Evolutionary conservation across 116 monocot species (phyloP), one percentile per base, ranked within the genome.

Genomic region (Phalaenopsis hybrid): DNA sequence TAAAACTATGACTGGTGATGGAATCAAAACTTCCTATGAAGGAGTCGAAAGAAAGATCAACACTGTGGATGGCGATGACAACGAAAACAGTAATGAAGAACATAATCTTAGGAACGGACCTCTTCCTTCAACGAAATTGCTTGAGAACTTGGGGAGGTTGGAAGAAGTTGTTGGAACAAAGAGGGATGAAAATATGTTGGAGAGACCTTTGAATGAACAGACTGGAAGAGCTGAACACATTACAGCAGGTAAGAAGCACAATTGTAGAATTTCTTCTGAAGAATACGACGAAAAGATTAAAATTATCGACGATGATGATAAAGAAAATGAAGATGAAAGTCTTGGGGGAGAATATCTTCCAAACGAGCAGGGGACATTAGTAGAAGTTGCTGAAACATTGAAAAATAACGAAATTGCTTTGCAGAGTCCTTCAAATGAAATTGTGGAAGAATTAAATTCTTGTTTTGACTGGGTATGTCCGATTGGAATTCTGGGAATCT

Each of bases 401-500:
- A 55, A 41, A 41, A 41, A 20, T 13, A 33, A 68, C 23, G 59
- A 69, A 7, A 78, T 31, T 82, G 20, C 31, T 45, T 45, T 83
- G 33, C 16, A 82, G 33, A 78, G 78, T 65, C 55, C 17, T 44
- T 44, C 33, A 33, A 28, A 81, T 25, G 83, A 76, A 23, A 65
- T 45, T 50, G 41, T 17, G 41, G 78, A 74, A 78, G 58, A 79
- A 6, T 69, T 76, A 31, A 78, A 31, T 33, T 77, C 52, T 77
- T 57, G 44, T 65, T 57, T 68, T 48, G 74, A 8, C 43, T 31
- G 58, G 79, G 49, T 68, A 80, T 86, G 45, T 75, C 45, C 45
- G 80, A 67, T 73, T 73, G 86, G 73, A 80, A 86, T 57, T 45
- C 49, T 77, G 67, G 81, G 73, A 78, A 67, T 61, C 48, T 89